Evolutionary conservation across 257 asterid species (phyloP).

Genomic region (Knoxia roxburghii): DNA sequence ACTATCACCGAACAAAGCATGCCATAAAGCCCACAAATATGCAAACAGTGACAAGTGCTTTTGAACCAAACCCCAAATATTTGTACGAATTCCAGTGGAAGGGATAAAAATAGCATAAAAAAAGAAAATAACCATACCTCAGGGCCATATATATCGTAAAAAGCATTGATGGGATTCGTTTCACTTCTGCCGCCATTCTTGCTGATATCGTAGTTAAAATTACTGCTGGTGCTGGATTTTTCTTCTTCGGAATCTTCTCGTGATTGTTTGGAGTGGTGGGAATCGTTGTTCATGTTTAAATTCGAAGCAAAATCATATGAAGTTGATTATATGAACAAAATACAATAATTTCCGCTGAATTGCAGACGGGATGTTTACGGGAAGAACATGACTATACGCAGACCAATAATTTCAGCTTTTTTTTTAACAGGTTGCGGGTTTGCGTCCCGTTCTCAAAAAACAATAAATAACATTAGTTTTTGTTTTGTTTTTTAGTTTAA

Average conservation of each 20-base stretch:
- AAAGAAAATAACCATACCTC: slow-evolving; percentile 35
- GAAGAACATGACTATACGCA: too few relatives aligned
- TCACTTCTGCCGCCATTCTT: background rate
- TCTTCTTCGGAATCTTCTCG: background rate
- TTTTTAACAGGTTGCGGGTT: too few relatives aligned
- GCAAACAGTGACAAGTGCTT: background rate
- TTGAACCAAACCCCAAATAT: background rate
- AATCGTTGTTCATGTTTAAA: background rate
- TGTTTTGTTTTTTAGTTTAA: too few relatives aligned
- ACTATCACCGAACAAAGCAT: background rate
- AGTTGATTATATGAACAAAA: background rate
- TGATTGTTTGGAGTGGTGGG: background rate
- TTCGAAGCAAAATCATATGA: background rate
- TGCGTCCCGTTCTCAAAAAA: too few relatives aligned
- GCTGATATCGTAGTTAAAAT: background rate
- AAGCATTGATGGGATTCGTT: slow-evolving; percentile 31
- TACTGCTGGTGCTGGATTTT: slow-evolving; percentile 3
- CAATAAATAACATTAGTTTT: too few relatives aligned
- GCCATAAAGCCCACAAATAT: background rate
- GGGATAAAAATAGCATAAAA: background rate
- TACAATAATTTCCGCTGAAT: too few relatives aligned
- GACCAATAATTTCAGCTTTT: too few relatives aligned
- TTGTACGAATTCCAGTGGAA: background rate
- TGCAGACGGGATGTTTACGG: too few relatives aligned
- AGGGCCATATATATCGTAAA: slow-evolving; percentile 77